These are phyloP conservation scores for Cyathus striatus DNA, from an alignment of 768 basidiomycete genomes.

Conservation along the genomic window DNA sequence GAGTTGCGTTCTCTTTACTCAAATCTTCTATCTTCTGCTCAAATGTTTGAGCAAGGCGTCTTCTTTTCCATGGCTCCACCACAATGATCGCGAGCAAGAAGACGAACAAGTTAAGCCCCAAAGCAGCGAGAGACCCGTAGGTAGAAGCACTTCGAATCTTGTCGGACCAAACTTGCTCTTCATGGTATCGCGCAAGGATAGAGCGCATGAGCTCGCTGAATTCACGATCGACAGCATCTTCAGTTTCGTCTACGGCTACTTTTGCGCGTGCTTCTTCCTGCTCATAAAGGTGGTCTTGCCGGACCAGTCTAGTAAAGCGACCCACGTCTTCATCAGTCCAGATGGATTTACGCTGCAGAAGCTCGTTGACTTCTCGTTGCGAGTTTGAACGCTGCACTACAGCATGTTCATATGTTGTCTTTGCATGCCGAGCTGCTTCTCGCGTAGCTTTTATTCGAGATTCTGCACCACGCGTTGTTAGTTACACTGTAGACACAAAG, in stretches of 20 bases:
- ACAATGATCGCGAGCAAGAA: conserved; percentile 86
- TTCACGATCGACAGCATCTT: conserved; percentile 79
- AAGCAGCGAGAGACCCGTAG: conserved; percentile 82
- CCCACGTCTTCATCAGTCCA: conserved; percentile 90
- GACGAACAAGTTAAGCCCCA: conserved; percentile 84
- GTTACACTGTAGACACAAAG: conserved; percentile 2
- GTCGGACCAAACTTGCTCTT: conserved; percentile 99
- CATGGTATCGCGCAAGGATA: conserved; percentile 92
- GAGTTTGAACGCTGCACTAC: conserved; percentile 78
- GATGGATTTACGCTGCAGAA: conserved; percentile 87
- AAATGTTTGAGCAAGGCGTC: conserved; percentile 80
- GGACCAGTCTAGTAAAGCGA: conserved; percentile 85
- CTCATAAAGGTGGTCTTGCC: conserved; percentile 84
- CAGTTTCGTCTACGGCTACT: conserved; percentile 56
- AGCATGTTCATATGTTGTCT: conserved; percentile 70
- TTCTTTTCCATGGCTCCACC: conserved; percentile 96
- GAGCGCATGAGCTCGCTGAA: conserved; percentile 84
- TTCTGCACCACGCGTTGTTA: conserved; percentile 43
- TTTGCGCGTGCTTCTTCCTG: conserved; percentile 75
- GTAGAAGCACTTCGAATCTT: conserved; percentile 96
- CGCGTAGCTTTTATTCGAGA: conserved; percentile 63
- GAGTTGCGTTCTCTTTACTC: conserved; percentile 44
- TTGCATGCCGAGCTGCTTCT: conserved; percentile 63
- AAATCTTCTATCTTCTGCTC: conserved; percentile 78
- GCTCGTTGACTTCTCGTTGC: conserved; percentile 94